These are phyloP conservation scores for Mycosphaerella arachidis DNA, from an alignment of 2,329 filamentous ascomycete genomes.

Conservation along the genomic window DNA sequence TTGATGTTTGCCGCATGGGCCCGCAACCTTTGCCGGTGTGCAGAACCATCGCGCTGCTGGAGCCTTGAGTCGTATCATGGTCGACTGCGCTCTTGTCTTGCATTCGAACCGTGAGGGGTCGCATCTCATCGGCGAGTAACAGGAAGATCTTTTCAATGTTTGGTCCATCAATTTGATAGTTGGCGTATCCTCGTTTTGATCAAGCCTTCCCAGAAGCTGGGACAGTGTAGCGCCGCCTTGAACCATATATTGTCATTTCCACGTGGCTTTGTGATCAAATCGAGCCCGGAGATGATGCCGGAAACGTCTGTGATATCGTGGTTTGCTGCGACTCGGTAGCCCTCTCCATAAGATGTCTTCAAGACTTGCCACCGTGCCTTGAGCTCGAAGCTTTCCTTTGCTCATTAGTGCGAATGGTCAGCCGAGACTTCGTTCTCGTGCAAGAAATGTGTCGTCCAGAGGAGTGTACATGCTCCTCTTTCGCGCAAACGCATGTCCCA, in stretches of 20 bases:
- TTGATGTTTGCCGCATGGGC: conserved; percentile 57
- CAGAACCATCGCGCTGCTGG: conserved; percentile 10
- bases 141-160: conserved; percentile 90
- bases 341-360: conserved; percentile 72
- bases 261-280: too few relatives aligned
- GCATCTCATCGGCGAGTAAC: conserved; percentile 70
- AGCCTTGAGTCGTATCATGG: conserved; percentile 1
- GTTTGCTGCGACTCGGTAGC: conserved; percentile 60
- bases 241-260: too few relatives aligned
- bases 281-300: conserved; percentile 5
- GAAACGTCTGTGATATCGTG: too few relatives aligned
- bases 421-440: conserved; percentile 85
- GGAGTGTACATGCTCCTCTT: conserved; percentile 70
- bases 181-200: conserved; percentile 58
- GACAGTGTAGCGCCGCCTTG: conserved; percentile 12
- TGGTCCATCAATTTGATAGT: conserved; percentile 78
- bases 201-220: conserved; percentile 41
- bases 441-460: conserved; percentile 85
- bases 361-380: conserved; percentile 78
- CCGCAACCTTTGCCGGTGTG: conserved; percentile 16
- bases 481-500: conserved; percentile 88
- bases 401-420: conserved; percentile 79
- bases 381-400: conserved; percentile 71
- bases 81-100: not conserved
- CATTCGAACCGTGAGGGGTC: conserved; percentile 1